A percentile compares a stretch with the other conserved stretches of the same genome.
Conservation (phyloP, 257 asterid species). For the Ocimum tenuiflorum region DNA sequence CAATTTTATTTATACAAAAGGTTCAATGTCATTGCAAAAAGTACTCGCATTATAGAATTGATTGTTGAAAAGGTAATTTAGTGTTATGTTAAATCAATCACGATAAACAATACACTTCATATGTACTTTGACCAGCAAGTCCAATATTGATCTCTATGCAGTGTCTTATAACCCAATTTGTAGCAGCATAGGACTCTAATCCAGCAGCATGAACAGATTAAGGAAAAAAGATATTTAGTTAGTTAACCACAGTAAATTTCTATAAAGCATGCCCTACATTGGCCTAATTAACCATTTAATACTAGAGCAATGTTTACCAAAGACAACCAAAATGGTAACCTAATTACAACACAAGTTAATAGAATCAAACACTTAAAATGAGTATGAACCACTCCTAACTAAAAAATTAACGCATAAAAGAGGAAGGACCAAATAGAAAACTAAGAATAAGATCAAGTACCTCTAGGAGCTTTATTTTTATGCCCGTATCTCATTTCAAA, state of each 20-base stretch:
- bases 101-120: background rate
- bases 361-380: conserved; percentile 8
- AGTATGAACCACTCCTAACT: background rate
- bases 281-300: background rate
- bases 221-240: background rate
- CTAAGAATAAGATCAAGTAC: conserved; percentile 28
- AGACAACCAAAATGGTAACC: conserved; percentile 12
- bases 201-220: background rate
- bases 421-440: conserved; percentile 3
- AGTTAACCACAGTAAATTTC: background rate
- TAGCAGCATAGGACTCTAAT: background rate
- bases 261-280: background rate
- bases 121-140: background rate
- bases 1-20: background rate
- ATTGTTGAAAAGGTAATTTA: background rate
- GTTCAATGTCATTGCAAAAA: background rate
- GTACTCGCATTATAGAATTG: background rate
- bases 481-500: conserved; percentile 81
- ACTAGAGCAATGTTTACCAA: background rate
- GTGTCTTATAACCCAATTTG: background rate
- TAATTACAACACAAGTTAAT: conserved; percentile 12
- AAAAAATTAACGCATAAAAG: background rate
- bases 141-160: background rate
- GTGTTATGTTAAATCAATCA: background rate
- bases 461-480: conserved; percentile 59